phyloP scores from a whole-genome alignment of 2,329 filamentous ascomycete genomes.

The Alternaria panax region DNA sequence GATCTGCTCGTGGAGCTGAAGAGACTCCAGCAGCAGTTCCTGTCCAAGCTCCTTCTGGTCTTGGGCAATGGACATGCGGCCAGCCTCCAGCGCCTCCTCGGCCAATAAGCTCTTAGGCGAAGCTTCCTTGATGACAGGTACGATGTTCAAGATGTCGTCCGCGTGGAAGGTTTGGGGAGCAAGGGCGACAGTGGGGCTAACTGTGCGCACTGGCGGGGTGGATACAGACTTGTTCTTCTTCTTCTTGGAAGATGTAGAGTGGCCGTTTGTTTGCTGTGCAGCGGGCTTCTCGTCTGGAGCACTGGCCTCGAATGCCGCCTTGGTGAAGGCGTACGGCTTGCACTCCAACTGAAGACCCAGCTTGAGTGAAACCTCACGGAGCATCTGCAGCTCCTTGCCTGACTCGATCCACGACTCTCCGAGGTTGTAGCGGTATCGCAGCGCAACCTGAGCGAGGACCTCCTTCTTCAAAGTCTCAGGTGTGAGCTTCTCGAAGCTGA shows the following conservation, averaged over 20 bases:
- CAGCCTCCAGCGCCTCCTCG: conserved; percentile 94
- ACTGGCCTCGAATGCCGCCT: conserved; percentile 37
- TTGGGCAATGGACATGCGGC: conserved; percentile 93
- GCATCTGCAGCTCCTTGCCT: conserved; percentile 79
- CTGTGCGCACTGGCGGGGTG: conserved; percentile 57
- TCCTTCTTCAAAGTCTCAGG: conserved; percentile 73
- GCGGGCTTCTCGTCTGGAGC: conserved; percentile 25
- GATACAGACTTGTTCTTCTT: conserved; percentile 63
- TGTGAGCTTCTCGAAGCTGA: conserved; percentile 80
- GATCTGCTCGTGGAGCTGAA: conserved; percentile 97
- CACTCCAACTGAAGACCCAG: conserved; percentile 86
- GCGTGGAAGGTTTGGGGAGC: conserved; percentile 72
- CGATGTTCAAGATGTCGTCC: conserved; percentile 89
- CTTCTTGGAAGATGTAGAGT: conserved; percentile 53
- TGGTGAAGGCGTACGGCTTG: conserved; percentile 75
- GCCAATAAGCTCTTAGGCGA: conserved; percentile 88
- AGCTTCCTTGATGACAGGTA: conserved; percentile 95
- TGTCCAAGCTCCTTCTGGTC: conserved; percentile 95
- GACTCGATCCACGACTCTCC: conserved; percentile 70
- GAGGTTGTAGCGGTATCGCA: conserved; percentile 80
- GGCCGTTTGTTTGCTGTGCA: conserved; percentile 49
- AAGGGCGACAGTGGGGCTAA: conserved; percentile 54
- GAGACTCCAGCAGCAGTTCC: conserved; percentile 91
- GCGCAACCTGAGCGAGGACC: conserved; percentile 73
- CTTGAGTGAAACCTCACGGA: conserved; percentile 88